Evolutionary conservation across 2,329 filamentous ascomycete genomes (phyloP).

Genomic region (Tolypocladium cylindrosporum): DNA sequence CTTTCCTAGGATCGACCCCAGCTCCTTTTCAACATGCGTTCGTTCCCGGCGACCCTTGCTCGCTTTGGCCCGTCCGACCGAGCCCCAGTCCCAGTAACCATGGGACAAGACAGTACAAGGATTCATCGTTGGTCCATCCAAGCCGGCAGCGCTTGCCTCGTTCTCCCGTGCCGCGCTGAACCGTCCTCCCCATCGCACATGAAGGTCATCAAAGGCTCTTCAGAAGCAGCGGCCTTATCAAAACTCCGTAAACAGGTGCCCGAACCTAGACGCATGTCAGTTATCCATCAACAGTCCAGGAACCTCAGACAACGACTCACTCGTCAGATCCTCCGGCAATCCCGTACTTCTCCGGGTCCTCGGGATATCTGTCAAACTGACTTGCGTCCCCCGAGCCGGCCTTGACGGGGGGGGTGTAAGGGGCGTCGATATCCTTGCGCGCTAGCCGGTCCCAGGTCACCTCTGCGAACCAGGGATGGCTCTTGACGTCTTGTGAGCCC

Average conservation of each 20-base stretch:
- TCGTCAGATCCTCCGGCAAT: slow-evolving; percentile 61
- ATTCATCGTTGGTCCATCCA: not conserved
- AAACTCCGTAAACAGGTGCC: slow-evolving; percentile 68
- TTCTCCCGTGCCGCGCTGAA: not conserved
- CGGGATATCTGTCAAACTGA: slow-evolving; percentile 95
- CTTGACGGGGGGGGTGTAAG: slow-evolving; percentile 92
- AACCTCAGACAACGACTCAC: slow-evolving; percentile 46
- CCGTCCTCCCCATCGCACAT: not conserved
- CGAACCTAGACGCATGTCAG: slow-evolving; percentile 42
- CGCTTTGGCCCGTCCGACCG: not conserved
- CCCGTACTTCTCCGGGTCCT: slow-evolving; percentile 92
- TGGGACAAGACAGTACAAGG: not conserved
- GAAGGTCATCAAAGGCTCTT: not conserved
- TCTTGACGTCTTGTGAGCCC: slow-evolving; percentile 86
- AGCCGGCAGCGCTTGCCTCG: not conserved
- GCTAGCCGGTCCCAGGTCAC: slow-evolving; percentile 94
- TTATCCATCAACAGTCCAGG: not conserved
- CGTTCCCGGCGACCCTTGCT: not conserved
- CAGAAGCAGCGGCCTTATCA: slow-evolving; percentile 26
- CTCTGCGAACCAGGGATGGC: slow-evolving; percentile 91
- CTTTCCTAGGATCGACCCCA: not conserved
- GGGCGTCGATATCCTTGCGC: slow-evolving; percentile 95
- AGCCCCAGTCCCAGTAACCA: not conserved
- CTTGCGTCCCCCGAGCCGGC: slow-evolving; percentile 91
- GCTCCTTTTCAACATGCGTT: not conserved